These are phyloP conservation scores for Zychaea mexicana DNA, from an alignment of 371 early-diverging fungal genomes.

Conservation along the genomic window DNA sequence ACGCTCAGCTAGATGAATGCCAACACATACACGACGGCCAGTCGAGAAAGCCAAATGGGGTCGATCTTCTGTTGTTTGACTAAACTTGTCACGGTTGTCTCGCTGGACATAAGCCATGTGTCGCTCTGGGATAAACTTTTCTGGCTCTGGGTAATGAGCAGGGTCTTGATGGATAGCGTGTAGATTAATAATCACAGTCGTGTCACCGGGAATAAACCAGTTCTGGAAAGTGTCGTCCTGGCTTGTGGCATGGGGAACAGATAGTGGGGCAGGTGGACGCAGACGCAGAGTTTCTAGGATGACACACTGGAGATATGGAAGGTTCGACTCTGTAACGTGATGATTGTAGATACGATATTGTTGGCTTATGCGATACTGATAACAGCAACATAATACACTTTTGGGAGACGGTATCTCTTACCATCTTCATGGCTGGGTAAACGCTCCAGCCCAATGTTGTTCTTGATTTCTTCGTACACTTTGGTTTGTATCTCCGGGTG, in stretches of 20 bases:
- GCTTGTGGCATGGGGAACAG: constrained; percentile 48
- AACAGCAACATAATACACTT: background rate
- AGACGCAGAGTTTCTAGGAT: constrained; percentile 47
- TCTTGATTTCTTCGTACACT: constrained; percentile 40
- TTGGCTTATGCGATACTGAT: background rate
- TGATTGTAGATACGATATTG: too few relatives aligned
- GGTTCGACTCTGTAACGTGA: constrained; percentile 19
- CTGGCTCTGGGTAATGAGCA: constrained; percentile 28
- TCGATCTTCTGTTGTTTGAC: constrained; percentile 33
- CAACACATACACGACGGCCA: constrained; percentile 54
- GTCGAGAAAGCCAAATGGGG: constrained; percentile 50
- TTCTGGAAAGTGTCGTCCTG: constrained; percentile 41
- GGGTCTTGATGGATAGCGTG: constrained; percentile 43
- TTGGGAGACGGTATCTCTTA: background rate
- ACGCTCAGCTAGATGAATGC: constrained; percentile 53
- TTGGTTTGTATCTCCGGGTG: constrained; percentile 45
- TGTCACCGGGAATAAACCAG: constrained; percentile 51
- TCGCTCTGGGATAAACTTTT: constrained; percentile 41
- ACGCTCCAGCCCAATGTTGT: constrained; percentile 28
- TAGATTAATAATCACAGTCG: constrained; percentile 47
- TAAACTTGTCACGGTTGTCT: constrained; percentile 5
- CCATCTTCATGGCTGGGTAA: constrained; percentile 41
- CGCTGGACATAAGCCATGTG: constrained; percentile 33
- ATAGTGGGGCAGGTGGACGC: constrained; percentile 44
- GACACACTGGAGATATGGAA: constrained; percentile 49